Conservation (phyloP, 495 filamentous ascomycete species). For the Sordaria brevicollis region DNA sequence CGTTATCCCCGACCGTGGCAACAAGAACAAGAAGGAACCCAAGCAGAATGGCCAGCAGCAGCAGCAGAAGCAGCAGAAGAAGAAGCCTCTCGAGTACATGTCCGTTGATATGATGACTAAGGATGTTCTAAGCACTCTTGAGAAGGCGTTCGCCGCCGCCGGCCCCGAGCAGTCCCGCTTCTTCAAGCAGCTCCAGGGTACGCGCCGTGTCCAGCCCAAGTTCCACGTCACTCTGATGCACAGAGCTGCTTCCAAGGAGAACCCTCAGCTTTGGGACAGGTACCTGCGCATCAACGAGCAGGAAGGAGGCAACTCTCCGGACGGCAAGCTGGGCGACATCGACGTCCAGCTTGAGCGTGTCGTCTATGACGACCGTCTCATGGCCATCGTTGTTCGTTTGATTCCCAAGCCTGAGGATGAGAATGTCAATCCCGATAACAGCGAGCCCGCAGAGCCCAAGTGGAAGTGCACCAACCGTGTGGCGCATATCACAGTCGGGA, state of each 20-base stretch:
- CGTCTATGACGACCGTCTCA: slow-evolving; percentile 72
- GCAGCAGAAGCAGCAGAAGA: slow-evolving; percentile 29
- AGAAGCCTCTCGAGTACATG: slow-evolving; percentile 69
- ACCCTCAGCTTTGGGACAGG: slow-evolving; percentile 59
- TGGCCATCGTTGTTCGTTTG: slow-evolving; percentile 78
- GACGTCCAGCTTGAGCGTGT: slow-evolving; percentile 47
- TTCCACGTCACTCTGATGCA: slow-evolving; percentile 97
- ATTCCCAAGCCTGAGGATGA: slow-evolving; percentile 14
- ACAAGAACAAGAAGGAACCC: slow-evolving; percentile 30
- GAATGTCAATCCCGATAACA: slow-evolving; percentile 25
- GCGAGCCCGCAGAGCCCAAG: slow-evolving; percentile 7
- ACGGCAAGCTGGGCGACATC: slow-evolving; percentile 34
- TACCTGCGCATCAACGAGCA: slow-evolving; percentile 43
- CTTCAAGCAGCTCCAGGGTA: slow-evolving; percentile 63
- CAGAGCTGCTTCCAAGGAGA: slow-evolving; percentile 45
- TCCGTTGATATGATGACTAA: slow-evolving; percentile 50
- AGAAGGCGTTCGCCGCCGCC: slow-evolving; percentile 51
- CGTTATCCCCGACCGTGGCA: slow-evolving; percentile 45
- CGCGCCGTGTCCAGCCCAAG: slow-evolving; percentile 63
- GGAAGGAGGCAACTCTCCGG: slow-evolving; percentile 20
- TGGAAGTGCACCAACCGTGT: slow-evolving; percentile 68
- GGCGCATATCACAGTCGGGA: slow-evolving; percentile 88
- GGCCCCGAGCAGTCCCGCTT: slow-evolving; percentile 45
- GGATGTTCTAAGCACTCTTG: slow-evolving; percentile 50
- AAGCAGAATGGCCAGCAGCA: slow-evolving; percentile 24